phyloP scores from a whole-genome alignment of 768 basidiomycete species.

The Pisolithus orientalis region DNA sequence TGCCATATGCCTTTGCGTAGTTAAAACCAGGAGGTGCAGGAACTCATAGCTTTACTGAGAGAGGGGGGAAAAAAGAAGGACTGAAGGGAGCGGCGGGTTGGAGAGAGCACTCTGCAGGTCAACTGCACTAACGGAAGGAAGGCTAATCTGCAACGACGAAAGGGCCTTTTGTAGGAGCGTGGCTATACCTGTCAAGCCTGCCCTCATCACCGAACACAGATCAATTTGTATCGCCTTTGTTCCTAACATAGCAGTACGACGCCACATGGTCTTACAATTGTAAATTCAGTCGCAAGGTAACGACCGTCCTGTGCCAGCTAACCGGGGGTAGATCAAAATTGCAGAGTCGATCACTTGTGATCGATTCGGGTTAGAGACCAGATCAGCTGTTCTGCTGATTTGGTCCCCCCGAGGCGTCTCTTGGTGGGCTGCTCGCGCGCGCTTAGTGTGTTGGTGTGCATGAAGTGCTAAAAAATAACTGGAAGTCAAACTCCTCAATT shows the following conservation, averaged over 20 bases:
- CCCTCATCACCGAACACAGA: background rate
- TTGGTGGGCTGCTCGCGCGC: too few species aligned
- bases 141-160: background rate
- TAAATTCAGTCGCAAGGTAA: too few species aligned
- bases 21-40: slow-evolving; percentile 14
- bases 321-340: too few species aligned
- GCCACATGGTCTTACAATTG: too few species aligned
- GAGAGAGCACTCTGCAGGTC: slow-evolving; percentile 10
- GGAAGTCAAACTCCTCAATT: too few species aligned
- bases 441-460: too few species aligned
- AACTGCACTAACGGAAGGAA: slow-evolving; percentile 9
- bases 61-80: background rate
- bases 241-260: background rate
- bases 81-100: background rate
- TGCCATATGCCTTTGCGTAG: slow-evolving; percentile 20
- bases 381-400: too few species aligned
- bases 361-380: too few species aligned
- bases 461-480: too few species aligned
- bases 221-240: background rate
- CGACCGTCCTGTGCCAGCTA: too few species aligned
- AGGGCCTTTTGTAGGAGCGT: slow-evolving; percentile 10
- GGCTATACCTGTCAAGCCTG: background rate
- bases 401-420: too few species aligned
- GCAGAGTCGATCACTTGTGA: too few species aligned
- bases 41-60: slow-evolving; percentile 8